These are phyloP conservation scores for Ostreobium quekettii DNA, from an alignment of 139 green algal species.

Conservation along the genomic window DNA sequence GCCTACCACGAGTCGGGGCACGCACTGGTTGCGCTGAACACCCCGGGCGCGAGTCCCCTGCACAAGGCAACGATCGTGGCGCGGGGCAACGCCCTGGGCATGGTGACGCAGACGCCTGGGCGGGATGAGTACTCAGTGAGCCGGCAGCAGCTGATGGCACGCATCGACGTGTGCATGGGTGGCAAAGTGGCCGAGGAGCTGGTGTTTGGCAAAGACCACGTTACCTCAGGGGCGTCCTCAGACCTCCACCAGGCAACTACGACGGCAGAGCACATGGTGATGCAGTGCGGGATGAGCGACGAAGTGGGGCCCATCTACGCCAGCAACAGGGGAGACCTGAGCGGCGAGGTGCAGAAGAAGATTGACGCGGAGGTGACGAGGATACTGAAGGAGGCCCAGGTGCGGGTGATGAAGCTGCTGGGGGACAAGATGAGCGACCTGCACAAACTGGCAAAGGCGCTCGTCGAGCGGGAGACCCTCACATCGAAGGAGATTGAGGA, in stretches of 20 bases:
- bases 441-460: constrained; percentile 59
- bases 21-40: constrained; percentile 87
- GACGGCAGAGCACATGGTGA: constrained; percentile 75
- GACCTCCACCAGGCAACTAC: constrained; percentile 81
- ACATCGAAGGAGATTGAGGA: constrained; percentile 38
- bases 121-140: constrained; percentile 84
- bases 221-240: constrained; percentile 53
- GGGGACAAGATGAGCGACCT: constrained; percentile 64
- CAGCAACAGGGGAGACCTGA: constrained; percentile 27
- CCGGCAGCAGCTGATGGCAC: constrained; percentile 81
- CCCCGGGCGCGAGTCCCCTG: constrained; percentile 62
- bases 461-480: constrained; percentile 85
- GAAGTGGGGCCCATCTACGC: constrained; percentile 62
- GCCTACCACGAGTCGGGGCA: constrained; percentile 96
- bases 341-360: constrained; percentile 28
- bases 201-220: constrained; percentile 70
- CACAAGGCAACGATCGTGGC: constrained; percentile 95
- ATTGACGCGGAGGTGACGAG: constrained; percentile 53
- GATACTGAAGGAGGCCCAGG: constrained; percentile 61
- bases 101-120: constrained; percentile 70
- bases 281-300: constrained; percentile 74
- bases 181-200: constrained; percentile 94
- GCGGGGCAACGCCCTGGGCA: constrained; percentile 86
- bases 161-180: constrained; percentile 93
- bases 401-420: constrained; percentile 56